Conservation (phyloP, 345 rosid species). For the Acer yangbiense region DNA sequence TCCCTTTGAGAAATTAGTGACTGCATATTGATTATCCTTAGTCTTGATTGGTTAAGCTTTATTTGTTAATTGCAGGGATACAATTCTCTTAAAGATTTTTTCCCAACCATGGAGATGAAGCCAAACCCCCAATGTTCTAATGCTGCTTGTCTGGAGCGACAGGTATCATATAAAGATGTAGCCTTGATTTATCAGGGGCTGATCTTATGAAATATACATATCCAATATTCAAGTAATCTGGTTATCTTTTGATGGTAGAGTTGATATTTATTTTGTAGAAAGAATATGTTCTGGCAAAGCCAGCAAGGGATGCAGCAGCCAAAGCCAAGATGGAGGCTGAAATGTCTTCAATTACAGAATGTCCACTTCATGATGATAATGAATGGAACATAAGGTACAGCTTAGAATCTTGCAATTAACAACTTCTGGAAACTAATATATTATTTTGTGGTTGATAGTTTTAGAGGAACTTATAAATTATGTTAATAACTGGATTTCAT, state of each 20-base stretch:
- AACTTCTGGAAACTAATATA: not conserved
- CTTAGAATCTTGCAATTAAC: not conserved
- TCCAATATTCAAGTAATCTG: not conserved
- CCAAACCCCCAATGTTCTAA: constrained; percentile 96
- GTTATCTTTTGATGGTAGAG: constrained; percentile 15
- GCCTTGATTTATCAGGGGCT: constrained; percentile 15
- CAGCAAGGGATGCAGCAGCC: constrained; percentile 86
- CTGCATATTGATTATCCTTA: constrained; percentile 9
- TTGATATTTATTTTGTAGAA: constrained; percentile 49
- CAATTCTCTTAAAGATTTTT: constrained; percentile 90
- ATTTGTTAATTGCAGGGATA: constrained; percentile 64
- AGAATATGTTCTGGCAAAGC: constrained; percentile 72
- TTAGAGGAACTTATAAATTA: not conserved
- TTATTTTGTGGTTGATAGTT: not conserved
- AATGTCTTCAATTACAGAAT: constrained; percentile 40
- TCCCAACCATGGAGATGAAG: constrained; percentile 96
- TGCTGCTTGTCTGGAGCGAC: constrained; percentile 84
- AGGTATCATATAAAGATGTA: constrained; percentile 49
- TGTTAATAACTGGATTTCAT: not conserved
- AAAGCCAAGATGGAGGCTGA: constrained; percentile 88
- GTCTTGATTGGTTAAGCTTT: constrained; percentile 16
- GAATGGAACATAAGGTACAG: constrained; percentile 93
- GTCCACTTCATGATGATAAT: constrained; percentile 80
- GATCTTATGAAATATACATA: constrained; percentile 13
- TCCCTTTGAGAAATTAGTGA: not conserved